Evolutionary conservation across 371 early-diverging fungal species (phyloP), one percentile per base, ranked within the genome.

Genomic region (Mortierella sp.): DNA sequence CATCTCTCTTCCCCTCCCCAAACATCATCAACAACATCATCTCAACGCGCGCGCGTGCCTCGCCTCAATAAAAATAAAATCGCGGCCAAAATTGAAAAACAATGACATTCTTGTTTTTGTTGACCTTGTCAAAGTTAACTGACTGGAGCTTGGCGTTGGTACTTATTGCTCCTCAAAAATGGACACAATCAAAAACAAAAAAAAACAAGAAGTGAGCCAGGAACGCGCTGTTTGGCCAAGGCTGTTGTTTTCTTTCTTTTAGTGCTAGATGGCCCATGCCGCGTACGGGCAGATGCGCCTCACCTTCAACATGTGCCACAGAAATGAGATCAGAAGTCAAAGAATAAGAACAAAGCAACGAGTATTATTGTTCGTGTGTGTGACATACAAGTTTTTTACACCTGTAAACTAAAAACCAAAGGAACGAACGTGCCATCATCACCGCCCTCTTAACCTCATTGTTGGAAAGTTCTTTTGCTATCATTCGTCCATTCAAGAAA

Each of bases 311-410:
- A 60, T 60, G 32, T 65, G 38, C 24, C 35, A 35, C 68, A 21
- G 5, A 24, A 24, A 35, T 35, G 38, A 38, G 41, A 38, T 38
- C 38, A 21, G 29, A 32, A 65, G 7, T 2, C 6, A 49, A 4
- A 18, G 16, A 49, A 49, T 16, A 29, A 60, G 32, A 32, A 29
- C 3, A 35, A 41, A 35, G 38, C 24, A 32, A 35, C 35, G 16
- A 10, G 35, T 11, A 21, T 0, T 11, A 21, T 0, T 11, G 14
- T 46, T 46, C 12, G 0, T 38, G 10, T 38, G 68, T 41, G 38
- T 68, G 68, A 41, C 68, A 68, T 41, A 65, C 41, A 21, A 41
- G 41, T 65, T 65, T 38, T 65, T 65, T 65, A 38, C 41, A 41
- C 24, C 11, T 65, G 24, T 11, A 24, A 38, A 65, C 68, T n/a